phyloP scores from a whole-genome alignment of 768 basidiomycete genomes.

The Leccinellum albellum region DNA sequence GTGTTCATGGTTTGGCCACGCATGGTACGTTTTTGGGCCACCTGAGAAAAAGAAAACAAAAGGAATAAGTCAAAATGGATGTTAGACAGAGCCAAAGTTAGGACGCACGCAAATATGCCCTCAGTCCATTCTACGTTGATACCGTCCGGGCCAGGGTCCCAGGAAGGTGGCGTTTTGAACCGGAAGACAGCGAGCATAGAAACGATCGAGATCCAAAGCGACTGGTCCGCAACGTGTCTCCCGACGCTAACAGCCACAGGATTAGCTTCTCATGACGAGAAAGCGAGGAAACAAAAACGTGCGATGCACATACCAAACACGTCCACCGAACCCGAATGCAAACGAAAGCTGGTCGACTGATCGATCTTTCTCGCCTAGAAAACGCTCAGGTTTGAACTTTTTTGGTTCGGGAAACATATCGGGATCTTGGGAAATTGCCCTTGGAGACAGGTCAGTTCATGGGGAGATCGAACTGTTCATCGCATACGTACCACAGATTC shows the following conservation, averaged over 20 bases:
- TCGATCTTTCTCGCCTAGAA: conserved; percentile 12
- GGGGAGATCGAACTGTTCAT: not conserved
- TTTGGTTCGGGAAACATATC: conserved; percentile 36
- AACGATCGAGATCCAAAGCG: conserved; percentile 30
- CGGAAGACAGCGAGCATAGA: conserved; percentile 19
- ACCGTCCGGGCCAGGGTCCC: conserved; percentile 19
- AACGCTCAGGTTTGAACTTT: conserved; percentile 38
- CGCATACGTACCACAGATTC: conserved; percentile 16
- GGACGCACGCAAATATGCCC: conserved; percentile 18
- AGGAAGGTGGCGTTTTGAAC: conserved; percentile 6
- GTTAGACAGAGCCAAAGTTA: not conserved
- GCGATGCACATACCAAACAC: conserved; percentile 17
- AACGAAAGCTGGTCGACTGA: conserved; percentile 17
- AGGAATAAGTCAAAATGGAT: not conserved
- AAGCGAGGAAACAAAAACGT: not conserved
- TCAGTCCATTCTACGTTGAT: conserved; percentile 18
- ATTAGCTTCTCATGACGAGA: not conserved
- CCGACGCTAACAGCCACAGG: conserved; percentile 35
- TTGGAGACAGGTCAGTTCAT: conserved; percentile 3
- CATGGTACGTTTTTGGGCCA: conserved; percentile 13
- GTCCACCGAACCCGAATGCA: conserved; percentile 40
- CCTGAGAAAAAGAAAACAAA: conserved; percentile 2
- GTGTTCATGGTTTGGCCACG: conserved; percentile 7
- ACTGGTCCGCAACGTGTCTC: conserved; percentile 37
- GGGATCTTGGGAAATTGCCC: conserved; percentile 36